Conservation (phyloP, 768 basidiomycete genomes). For the Hericium coralloides region DNA sequence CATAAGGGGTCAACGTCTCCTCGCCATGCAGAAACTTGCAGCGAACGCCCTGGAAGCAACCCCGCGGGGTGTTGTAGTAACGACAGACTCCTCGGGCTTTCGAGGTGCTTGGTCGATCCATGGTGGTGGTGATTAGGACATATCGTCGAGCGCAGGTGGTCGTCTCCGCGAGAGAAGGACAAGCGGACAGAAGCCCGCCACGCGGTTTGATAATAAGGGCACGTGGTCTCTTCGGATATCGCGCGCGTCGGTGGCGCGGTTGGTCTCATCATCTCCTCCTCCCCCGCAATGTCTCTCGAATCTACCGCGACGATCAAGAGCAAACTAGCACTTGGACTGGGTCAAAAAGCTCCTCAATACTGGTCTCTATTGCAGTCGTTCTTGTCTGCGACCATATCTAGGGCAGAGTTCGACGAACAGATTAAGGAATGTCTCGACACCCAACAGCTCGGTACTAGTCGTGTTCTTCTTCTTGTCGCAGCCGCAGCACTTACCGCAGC, state of each 20-base stretch:
- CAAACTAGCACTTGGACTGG: slow-evolving; percentile 55
- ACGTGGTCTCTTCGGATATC: neutral
- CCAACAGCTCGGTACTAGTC: slow-evolving; percentile 35
- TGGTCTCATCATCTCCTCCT: neutral
- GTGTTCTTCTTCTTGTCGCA: neutral
- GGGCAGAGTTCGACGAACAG: slow-evolving; percentile 68
- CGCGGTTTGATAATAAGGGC: neutral
- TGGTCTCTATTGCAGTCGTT: slow-evolving; percentile 59
- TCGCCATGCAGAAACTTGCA: slow-evolving; percentile 76
- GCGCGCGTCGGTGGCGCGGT: neutral
- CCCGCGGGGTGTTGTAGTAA: slow-evolving; percentile 53
- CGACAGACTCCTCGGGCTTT: slow-evolving; percentile 64
- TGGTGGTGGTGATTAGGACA: slow-evolving; percentile 10
- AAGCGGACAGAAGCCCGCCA: neutral
- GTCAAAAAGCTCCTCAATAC: slow-evolving; percentile 49
- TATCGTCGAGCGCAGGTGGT: slow-evolving; percentile 1
- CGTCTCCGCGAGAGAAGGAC: neutral
- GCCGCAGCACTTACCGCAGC: neutral
- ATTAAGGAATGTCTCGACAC: slow-evolving; percentile 55
- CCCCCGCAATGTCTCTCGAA: slow-evolving; percentile 53
- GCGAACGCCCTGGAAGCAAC: slow-evolving; percentile 56
- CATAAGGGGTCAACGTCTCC: slow-evolving; percentile 52
- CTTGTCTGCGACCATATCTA: slow-evolving; percentile 57
- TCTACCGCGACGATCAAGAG: slow-evolving; percentile 67
- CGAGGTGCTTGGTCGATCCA: slow-evolving; percentile 50